A percentile compares a stretch with the other conserved stretches of the same genome.
Evolutionary conservation across 2,329 filamentous ascomycete species (phyloP).

Genomic region (Zalaria sp.): DNA sequence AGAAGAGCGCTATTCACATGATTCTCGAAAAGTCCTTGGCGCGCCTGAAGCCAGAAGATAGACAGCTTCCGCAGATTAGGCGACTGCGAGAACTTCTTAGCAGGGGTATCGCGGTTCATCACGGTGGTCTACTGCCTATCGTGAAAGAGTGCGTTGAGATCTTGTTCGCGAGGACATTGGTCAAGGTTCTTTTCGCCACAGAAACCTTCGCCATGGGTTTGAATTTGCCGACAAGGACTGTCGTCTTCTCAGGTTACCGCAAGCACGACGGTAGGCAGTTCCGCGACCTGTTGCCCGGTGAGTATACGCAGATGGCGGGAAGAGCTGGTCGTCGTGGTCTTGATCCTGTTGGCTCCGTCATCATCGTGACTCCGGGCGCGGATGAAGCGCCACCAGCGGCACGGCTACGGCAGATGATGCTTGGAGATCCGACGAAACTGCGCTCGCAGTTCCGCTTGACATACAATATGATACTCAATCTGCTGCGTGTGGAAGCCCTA

Average conservation of each 20-base stretch:
- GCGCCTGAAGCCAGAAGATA: constrained; percentile 78
- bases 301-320: constrained; percentile 98
- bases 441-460: constrained; percentile 92
- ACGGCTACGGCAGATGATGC: constrained; percentile 81
- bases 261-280: constrained; percentile 93
- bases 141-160: constrained; percentile 98
- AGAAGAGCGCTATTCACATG: constrained; percentile 97
- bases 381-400: constrained; percentile 80
- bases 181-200: constrained; percentile 94
- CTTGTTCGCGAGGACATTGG: constrained; percentile 82
- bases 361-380: constrained; percentile 68
- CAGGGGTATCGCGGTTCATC: constrained; percentile 87
- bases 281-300: constrained; percentile 78
- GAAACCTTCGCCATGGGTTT: constrained; percentile 98
- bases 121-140: constrained; percentile 86
- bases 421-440: constrained; percentile 88
- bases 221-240: constrained; percentile 87
- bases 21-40: constrained; percentile 91
- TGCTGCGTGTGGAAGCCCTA: constrained; percentile 84
- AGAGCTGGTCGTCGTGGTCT: constrained; percentile 85
- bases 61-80: constrained; percentile 80
- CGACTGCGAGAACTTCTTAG: constrained; percentile 72
- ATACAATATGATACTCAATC: constrained; percentile 98
- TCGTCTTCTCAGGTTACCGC: constrained; percentile 92
- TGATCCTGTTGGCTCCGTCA: constrained; percentile 84